Percentiles rank a stretch among this genome's conserved stretches.
phyloP scores from a whole-genome alignment of 805 yeast genomes.

The Helenozyma baotianmanensis region DNA sequence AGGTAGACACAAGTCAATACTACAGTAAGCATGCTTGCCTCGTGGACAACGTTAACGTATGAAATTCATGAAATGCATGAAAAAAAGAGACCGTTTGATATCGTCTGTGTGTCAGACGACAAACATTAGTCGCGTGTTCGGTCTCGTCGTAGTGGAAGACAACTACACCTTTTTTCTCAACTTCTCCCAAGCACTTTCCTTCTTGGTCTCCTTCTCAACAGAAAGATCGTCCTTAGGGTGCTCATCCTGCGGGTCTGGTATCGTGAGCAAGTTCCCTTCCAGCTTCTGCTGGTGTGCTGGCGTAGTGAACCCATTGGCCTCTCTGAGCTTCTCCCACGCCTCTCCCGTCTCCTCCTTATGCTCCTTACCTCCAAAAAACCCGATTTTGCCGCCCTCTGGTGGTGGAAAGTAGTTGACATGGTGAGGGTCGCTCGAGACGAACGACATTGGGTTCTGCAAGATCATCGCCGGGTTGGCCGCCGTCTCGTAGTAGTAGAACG shows the following conservation, averaged over 20 bases:
- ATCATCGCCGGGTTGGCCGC: constrained; percentile 47
- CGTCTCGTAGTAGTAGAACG: constrained; percentile 50
- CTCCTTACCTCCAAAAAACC: constrained; percentile 8
- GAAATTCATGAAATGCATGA: too few species aligned
- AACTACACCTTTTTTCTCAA: too few species aligned
- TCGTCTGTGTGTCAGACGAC: too few species aligned
- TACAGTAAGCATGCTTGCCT: too few species aligned
- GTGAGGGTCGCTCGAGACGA: constrained; percentile 24
- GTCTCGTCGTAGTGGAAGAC: too few species aligned
- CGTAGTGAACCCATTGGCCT: constrained; percentile 25
- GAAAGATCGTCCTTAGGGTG: not conserved
- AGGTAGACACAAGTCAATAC: too few species aligned
- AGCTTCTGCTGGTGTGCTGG: too few species aligned
- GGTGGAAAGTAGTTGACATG: constrained; percentile 27
- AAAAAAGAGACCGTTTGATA: too few species aligned
- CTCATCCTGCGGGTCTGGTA: not conserved
- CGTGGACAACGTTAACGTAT: too few species aligned
- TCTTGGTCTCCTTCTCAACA: not conserved
- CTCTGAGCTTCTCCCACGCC: constrained; percentile 34
- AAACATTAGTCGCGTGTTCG: too few species aligned
- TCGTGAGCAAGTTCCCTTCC: too few species aligned
- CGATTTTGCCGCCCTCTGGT: not conserved
- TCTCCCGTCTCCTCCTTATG: constrained; percentile 3
- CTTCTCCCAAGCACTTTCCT: constrained; percentile 15
- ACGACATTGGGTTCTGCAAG: constrained; percentile 51